phyloP scores from a whole-genome alignment of 148 eudicot species.

The Cornus florida region DNA sequence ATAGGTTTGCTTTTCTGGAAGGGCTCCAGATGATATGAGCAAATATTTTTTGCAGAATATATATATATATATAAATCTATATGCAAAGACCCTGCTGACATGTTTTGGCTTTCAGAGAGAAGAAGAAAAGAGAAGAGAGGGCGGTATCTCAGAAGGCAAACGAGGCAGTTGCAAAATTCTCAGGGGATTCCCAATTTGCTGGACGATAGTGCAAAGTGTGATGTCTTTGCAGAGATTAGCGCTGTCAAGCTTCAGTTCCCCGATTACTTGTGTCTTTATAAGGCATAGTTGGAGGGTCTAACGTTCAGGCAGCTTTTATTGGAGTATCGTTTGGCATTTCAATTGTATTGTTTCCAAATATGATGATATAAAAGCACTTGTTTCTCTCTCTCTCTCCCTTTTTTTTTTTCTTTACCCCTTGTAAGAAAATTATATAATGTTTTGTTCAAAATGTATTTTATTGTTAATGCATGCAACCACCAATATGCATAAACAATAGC shows the following conservation, averaged over 20 bases:
- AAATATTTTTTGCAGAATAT: neutral
- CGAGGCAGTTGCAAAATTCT: conserved; percentile 55
- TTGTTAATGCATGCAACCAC: neutral
- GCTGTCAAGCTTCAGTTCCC: conserved; percentile 4
- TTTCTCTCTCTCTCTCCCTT: neutral
- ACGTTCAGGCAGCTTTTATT: neutral
- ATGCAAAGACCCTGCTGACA: neutral
- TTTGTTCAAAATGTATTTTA: neutral
- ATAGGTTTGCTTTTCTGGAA: neutral
- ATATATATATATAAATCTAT: too few species aligned
- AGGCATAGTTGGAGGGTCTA: conserved; percentile 9
- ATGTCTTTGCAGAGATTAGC: conserved; percentile 1
- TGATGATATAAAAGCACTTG: neutral
- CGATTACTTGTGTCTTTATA: neutral
- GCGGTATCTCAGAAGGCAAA: conserved; percentile 54
- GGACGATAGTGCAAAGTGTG: conserved; percentile 15
- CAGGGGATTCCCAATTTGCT: conserved; percentile 29
- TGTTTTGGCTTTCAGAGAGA: conserved; percentile 52
- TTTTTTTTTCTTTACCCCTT: neutral
- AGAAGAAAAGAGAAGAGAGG: conserved; percentile 76
- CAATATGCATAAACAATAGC: neutral
- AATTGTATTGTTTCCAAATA: neutral
- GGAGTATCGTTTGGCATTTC: neutral
- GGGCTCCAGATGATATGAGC: neutral
- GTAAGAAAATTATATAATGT: neutral